Conservation (phyloP, 305 asterid genomes). For the Fraxinus paxiana region DNA sequence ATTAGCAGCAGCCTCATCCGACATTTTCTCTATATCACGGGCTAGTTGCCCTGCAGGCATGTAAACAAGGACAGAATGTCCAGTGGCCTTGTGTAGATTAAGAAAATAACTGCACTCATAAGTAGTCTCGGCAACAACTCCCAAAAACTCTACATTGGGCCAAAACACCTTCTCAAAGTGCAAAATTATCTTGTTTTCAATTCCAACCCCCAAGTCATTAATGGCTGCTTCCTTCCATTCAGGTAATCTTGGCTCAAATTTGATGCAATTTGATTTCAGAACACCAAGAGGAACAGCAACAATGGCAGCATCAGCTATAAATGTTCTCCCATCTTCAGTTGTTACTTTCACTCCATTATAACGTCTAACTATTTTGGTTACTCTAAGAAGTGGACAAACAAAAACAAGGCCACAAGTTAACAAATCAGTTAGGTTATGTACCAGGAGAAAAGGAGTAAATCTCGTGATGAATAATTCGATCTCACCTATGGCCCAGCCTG, state of each 20-base stretch:
- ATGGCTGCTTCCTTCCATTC: slow-evolving; percentile 95
- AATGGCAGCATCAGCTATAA: slow-evolving; percentile 92
- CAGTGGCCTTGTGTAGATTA: slow-evolving; percentile 97
- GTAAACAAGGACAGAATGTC: slow-evolving; percentile 88
- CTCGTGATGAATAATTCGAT: background rate
- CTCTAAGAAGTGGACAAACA: slow-evolving; percentile 39
- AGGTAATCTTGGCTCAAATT: slow-evolving; percentile 86
- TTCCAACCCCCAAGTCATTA: slow-evolving; percentile 80
- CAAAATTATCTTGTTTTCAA: slow-evolving; percentile 91
- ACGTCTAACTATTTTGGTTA: slow-evolving; percentile 66
- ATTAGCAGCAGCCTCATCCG: slow-evolving; percentile 84
- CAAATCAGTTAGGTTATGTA: background rate
- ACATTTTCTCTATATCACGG: slow-evolving; percentile 78
- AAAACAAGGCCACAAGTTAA: background rate
- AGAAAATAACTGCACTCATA: slow-evolving; percentile 93
- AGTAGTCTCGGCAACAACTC: slow-evolving; percentile 84
- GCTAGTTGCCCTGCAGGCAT: slow-evolving; percentile 99
- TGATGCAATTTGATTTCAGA: slow-evolving; percentile 61
- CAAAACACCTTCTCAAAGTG: slow-evolving; percentile 80
- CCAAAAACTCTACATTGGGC: slow-evolving; percentile 98
- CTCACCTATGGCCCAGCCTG: slow-evolving; percentile 76
- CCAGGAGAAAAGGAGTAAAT: background rate
- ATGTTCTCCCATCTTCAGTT: slow-evolving; percentile 73
- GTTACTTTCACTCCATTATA: slow-evolving; percentile 79
- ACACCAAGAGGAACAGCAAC: slow-evolving; percentile 92